Evolutionary conservation across 75 land plant genomes (phyloP), one percentile per base, ranked within the genome.

Genomic region (Cupressus sempervirens): DNA sequence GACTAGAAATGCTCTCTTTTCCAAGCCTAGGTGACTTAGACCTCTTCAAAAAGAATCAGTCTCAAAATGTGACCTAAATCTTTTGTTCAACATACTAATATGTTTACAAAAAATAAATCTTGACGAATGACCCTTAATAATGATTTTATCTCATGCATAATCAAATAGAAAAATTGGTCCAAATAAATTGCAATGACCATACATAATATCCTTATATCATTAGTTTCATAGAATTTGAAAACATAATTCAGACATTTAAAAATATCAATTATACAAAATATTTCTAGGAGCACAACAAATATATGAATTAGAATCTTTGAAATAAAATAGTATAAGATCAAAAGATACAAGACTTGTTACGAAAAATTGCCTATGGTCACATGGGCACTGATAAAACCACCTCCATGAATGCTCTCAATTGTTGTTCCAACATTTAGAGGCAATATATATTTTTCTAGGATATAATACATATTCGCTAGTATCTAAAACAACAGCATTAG

Each of bases 371-470:
- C 96, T 93, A 83, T 94, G 93, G 79, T 96, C 94, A 90, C 85
- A 26, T 93, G 84, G 72, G 89, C 76, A 54, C 92, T 88, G 81
- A 91, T 83, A 16, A 91, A 90, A 84, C 86, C 88, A 85, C 48
- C 52, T 68, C 94, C 94, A 82, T 86, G 73, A 36, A 15, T 79
- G 38, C 83, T 86, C 54, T 67, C 73, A 79, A 90, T 45, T 53
- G 72, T 36, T 36, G 84, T 85, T 62, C 85, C 90, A 85, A 90
- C 90, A 87, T 89, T 89, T 12, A 96, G 90, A 67, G 77, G 91
- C 91, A 83, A 92, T 89, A 82, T 93, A 95, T 83, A 96, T 95
- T 80, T 89, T 93, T 77, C 95, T 95, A 70, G 94, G 95, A 90
- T 95, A 93, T 73, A 93, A 85, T 40, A 89, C 91, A 87, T 92